Base-by-base conservation (phyloP, 306 rosid species). In the Senna tora region DNA sequence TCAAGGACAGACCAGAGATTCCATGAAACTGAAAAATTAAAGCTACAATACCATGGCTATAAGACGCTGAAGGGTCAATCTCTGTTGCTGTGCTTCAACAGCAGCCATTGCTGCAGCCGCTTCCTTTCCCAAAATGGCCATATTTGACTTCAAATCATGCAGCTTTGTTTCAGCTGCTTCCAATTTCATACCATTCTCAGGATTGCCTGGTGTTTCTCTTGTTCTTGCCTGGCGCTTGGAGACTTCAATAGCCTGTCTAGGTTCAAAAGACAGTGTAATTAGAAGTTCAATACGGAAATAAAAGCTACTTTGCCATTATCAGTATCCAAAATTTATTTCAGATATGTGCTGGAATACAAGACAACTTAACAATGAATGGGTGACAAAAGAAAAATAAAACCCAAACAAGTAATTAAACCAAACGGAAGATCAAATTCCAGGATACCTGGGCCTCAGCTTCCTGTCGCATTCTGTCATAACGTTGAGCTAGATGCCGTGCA, bases 21-120 rank as follows among this genome's bases (percentile, higher is more conserved):
- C 43, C 62, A 28, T 52, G 30, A 45, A 74, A 47, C 61, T 61
- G 32, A 50, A 14, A 75, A 77, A 56, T 75, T 45, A 19, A 74
- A 79, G 47, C 78, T 53, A 62, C 42, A 75, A 33, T 79, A 94
- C 98, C 98, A 89, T 91, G 56, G 97, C 85, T 80, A 91, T 89
- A 72, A 94, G 90, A 77, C 98, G 92, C 77, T 91, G 98, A 77
- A 94, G 96, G 63, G 97, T 94, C 77, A 94, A 67, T 77, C 98
- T 89, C 85, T 94, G 98, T 68, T 94, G 98, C 76, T 91, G 98
- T 50, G 96, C 96, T 86, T 94, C 98, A 59, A 94, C 97, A 80
- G 98, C 98, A 45, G 97, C 85, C 98, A 94, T 87, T 77, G 98
- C 96, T 51, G 98, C 92, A 73, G 91, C 86, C 16, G 98, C 98